Evolutionary conservation across 305 asterid genomes (phyloP).

Genomic region (Galium porrigens): DNA sequence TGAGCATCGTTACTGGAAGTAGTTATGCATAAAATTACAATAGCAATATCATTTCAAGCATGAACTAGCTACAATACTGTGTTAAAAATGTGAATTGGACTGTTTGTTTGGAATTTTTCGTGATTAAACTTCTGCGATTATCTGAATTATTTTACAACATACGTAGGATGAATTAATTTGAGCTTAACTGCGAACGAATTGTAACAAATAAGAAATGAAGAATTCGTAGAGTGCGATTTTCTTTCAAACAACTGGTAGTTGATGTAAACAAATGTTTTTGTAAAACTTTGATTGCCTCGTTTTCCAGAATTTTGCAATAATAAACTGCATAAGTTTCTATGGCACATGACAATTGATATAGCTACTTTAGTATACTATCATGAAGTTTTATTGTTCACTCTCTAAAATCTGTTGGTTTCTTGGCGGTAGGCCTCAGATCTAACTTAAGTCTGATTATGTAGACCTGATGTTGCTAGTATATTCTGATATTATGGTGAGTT

Average conservation of each 20-base stretch:
- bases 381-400: constrained; percentile 4
- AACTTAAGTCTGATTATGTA: not conserved
- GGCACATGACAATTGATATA: not conserved
- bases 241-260: not conserved
- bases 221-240: not conserved
- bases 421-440: constrained; percentile 8
- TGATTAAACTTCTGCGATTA: not conserved
- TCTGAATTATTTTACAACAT: not conserved
- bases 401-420: constrained; percentile 6
- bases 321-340: not conserved
- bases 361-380: not conserved
- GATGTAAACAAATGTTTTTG: not conserved
- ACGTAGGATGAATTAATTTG: not conserved
- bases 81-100: not conserved
- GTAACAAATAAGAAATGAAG: not conserved
- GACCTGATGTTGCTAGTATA: constrained; percentile 2
- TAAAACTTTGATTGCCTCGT: not conserved
- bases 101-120: not conserved
- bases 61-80: not conserved
- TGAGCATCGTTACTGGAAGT: not conserved
- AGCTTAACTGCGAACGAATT: not conserved
- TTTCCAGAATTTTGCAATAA: not conserved
- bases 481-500: constrained; percentile 4
- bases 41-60: not conserved
- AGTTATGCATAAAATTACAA: not conserved